Percentiles rank a stretch among this genome's conserved stretches.
phyloP scores from a whole-genome alignment of 495 filamentous ascomycete genomes.

The Xylaria flabelliformis region DNA sequence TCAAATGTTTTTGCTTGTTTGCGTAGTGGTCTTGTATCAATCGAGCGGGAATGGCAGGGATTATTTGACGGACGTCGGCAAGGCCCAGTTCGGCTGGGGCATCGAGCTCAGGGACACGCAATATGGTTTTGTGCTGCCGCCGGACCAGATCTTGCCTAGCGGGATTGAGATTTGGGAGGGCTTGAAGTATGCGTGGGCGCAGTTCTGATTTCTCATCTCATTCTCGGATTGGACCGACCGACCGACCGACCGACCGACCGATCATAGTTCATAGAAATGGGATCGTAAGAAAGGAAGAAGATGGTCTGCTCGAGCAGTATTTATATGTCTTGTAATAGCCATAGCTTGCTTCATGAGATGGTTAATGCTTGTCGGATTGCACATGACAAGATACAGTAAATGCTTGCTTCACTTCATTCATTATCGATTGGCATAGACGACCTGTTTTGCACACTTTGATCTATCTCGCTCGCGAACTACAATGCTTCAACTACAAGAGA shows the following conservation, averaged over 20 bases:
- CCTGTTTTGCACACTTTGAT: not conserved
- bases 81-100: constrained; percentile 61
- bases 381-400: not conserved
- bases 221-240: not conserved
- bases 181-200: constrained; percentile 54
- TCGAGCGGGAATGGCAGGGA: constrained; percentile 62
- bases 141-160: constrained; percentile 60
- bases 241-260: not conserved
- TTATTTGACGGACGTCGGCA: constrained; percentile 58
- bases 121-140: constrained; percentile 64
- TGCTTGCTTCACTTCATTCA: not conserved
- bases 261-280: not conserved
- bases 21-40: constrained; percentile 60
- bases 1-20: not conserved
- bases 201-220: constrained; percentile 14
- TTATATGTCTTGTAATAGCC: not conserved
- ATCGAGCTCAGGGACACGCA: constrained; percentile 56
- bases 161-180: constrained; percentile 62
- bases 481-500: not conserved
- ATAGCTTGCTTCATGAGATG: not conserved
- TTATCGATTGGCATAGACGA: not conserved
- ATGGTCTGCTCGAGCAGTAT: not conserved
- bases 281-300: not conserved
- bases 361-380: not conserved
- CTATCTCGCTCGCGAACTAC: not conserved